Base-by-base conservation (phyloP, 2,329 filamentous ascomycete genomes). In the Penicillium hordei region DNA sequence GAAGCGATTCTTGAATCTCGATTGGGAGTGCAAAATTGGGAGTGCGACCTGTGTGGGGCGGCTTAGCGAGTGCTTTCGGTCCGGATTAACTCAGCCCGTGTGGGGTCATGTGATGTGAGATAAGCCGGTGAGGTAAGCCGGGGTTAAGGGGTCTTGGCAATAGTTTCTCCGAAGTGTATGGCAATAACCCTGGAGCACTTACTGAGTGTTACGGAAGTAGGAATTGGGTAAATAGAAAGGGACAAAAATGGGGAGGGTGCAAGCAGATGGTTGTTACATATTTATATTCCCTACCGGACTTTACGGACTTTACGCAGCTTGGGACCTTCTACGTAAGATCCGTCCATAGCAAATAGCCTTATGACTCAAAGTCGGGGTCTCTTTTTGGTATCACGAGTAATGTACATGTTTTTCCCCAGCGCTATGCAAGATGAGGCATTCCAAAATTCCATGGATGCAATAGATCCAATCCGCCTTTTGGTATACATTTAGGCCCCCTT, bases 11-110 rank as follows among this genome's bases (percentile, higher is more conserved):
- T 61, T 58, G 60, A 58, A 60, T 54, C 58, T 57, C 62, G 57
- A 61, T 60, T 59, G 64, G 60, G 61, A 45, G 61, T 66, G 63
- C 61, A 65, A 67, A 67, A 66, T 67, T 67, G 63, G 64, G 55
- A 66, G 64, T 67, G 65, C 58, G 62, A 62, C 62, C 40, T 61
- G 62, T 64, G 65, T 67, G 65, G 65, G 65, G 65, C 65, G 64
- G 65, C 64, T 67, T 66, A 67, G 65, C 65, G 65, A 67, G 64
- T 42, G 53, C 48, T 52, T 51, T 44, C 52, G 59, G 58, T 52
- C 53, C 62, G 61, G 61, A 63, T 61, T 44, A 63, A 61, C 48
- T 48, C 36, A 42, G 34, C 46, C 54, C 44, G 52, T 44, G 23
- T 34, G 19, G 33, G 21, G 38, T 55, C 57, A 58, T 52, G 55